A percentile compares a stretch with the other conserved stretches of the same genome.
Conservation (phyloP, 306 rosid genomes). For the Corylus heterophylla region DNA sequence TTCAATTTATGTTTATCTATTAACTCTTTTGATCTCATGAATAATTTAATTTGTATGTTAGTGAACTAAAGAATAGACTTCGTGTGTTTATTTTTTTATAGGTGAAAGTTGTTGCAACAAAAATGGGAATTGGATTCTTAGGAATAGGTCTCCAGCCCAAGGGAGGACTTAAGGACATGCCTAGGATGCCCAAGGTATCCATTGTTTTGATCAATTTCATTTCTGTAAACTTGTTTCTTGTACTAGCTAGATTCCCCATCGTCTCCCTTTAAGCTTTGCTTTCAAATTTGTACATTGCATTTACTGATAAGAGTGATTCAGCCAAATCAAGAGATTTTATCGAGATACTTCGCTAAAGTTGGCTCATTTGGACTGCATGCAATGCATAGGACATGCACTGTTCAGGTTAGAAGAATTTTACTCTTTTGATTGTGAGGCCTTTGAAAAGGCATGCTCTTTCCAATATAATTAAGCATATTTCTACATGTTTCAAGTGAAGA, state of each 20-base stretch:
- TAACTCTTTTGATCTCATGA: no score
- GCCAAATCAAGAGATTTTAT: no score
- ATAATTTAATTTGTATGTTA: no score
- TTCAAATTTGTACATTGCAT: no score
- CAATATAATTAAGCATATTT: constrained; percentile 12
- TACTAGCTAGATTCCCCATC: no score
- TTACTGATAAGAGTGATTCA: no score
- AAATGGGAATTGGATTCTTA: constrained; percentile 96
- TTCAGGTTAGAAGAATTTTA: constrained; percentile 61
- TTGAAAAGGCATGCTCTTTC: constrained; percentile 3
- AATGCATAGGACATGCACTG: constrained; percentile 98
- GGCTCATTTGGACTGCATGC: constrained; percentile 94
- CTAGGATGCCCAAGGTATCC: constrained; percentile 92
- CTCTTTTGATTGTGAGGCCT: background rate
- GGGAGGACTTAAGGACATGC: constrained; percentile 82
- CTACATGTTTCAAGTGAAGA: constrained; percentile 8
- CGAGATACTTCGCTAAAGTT: constrained; percentile 37
- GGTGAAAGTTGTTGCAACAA: constrained; percentile 97
- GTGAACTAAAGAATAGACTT: no score
- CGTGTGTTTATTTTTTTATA: background rate
- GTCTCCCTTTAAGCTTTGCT: no score
- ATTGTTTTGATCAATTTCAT: background rate
- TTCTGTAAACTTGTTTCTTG: no score
- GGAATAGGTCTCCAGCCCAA: constrained; percentile 99
- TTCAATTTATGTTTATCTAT: no score